These are phyloP conservation scores for Crithidia expoeki DNA, from an alignment of 208 protist genomes.

Conservation along the genomic window DNA sequence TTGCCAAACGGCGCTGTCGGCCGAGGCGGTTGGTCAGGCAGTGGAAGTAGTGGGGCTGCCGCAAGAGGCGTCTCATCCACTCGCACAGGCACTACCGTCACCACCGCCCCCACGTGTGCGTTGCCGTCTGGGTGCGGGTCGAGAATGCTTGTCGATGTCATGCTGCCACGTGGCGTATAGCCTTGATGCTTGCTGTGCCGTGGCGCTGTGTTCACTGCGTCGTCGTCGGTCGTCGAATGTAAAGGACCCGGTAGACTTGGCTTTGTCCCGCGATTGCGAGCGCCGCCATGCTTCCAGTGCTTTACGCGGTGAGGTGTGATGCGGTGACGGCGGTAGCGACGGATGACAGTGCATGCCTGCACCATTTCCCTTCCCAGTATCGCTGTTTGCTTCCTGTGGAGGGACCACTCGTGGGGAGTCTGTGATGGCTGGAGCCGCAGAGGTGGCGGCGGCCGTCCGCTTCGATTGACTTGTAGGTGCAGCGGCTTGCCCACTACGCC, in stretches of 20 bases:
- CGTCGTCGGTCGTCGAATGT: background rate
- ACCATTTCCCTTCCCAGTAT: too few species aligned
- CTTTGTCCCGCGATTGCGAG: background rate
- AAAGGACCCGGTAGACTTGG: background rate
- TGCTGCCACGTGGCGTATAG: background rate
- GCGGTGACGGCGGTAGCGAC: background rate
- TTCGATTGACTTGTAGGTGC: background rate
- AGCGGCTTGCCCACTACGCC: background rate
- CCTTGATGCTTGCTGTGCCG: too few species aligned
- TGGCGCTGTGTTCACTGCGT: background rate
- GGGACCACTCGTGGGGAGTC: background rate
- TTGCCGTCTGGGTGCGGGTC: background rate
- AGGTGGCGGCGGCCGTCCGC: background rate
- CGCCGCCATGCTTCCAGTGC: constrained; percentile 10
- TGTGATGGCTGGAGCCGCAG: background rate
- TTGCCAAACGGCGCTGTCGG: constrained; percentile 6
- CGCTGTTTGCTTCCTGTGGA: background rate
- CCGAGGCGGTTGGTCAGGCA: constrained; percentile 1
- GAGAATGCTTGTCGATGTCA: background rate
- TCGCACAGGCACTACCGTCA: background rate
- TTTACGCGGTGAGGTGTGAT: background rate
- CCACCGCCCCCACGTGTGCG: background rate
- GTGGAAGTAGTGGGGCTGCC: too few species aligned
- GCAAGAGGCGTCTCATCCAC: too few species aligned
- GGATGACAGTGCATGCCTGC: background rate